Percentiles rank a stretch among this genome's conserved stretches.
These are phyloP conservation scores for Phytopythium helicoides DNA, from an alignment of 352 stramenopile genomes.

Conservation along the genomic window DNA sequence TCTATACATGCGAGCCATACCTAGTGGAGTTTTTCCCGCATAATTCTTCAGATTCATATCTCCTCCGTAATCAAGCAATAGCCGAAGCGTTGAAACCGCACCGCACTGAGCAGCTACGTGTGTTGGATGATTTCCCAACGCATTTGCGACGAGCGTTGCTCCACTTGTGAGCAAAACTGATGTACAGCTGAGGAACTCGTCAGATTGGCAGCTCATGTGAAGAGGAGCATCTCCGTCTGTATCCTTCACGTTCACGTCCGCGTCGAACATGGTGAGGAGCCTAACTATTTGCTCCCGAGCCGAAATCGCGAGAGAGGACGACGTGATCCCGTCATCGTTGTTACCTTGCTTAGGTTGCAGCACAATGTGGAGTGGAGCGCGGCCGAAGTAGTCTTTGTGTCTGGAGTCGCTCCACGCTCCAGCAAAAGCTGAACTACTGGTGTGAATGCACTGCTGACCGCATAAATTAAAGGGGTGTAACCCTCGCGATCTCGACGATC, in stretches of 20 bases:
- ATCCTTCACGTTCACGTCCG: conserved; percentile 71
- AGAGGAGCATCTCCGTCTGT: conserved; percentile 65
- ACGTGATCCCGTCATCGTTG: not conserved
- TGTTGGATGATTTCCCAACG: conserved; percentile 62
- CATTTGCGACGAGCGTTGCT: conserved; percentile 50
- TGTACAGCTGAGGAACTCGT: conserved; percentile 49
- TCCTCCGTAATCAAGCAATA: conserved; percentile 74
- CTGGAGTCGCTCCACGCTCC: conserved; percentile 42
- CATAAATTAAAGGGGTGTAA: conserved; percentile 82
- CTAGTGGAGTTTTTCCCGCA: conserved; percentile 69
- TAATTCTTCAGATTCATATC: conserved; percentile 89
- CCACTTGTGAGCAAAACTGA: conserved; percentile 58
- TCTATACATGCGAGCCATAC: conserved; percentile 68
- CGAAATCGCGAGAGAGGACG: not conserved
- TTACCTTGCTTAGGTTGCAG: conserved; percentile 15
- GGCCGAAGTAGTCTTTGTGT: conserved; percentile 65
- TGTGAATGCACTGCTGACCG: conserved; percentile 49
- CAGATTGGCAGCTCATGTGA: conserved; percentile 54
- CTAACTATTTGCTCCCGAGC: conserved; percentile 36
- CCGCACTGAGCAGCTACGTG: conserved; percentile 65
- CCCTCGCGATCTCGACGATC: conserved; percentile 65
- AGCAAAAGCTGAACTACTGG: conserved; percentile 57
- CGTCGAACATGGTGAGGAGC: conserved; percentile 63
- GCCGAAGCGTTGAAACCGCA: conserved; percentile 59
- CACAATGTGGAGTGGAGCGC: conserved; percentile 69